Base-by-base conservation (phyloP, 1,139 yeast species). In the Hyphopichia burtonii region DNA sequence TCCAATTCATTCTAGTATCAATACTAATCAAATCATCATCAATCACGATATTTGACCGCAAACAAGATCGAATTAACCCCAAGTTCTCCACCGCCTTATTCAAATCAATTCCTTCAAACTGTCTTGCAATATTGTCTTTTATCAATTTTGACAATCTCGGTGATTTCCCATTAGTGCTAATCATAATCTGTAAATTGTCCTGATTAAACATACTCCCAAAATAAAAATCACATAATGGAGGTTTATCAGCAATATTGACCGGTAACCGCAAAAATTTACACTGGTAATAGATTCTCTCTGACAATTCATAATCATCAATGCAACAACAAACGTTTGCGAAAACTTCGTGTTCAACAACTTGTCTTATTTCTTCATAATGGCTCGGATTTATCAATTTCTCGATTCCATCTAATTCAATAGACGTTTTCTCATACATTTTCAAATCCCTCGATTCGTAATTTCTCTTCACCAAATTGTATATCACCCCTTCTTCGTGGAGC, bases 181-280 rank as follows among this genome's bases (percentile, higher is more conserved):
- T 84, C 90, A 88, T 84, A 28, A 88, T 76, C 56, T 86, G 95
- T 39, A 88, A 66, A 20, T 83, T 81, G n/a, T 90, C 95, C 47
- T 79, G 80, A 54, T 86, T 76, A 56, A 81, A 82, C 72, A 85
- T 82, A 22, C 91, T 80, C 1, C 96, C 96, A 61, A 87, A 88
- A 65, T 86, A 88, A 59, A 86, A 88, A 59, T 88, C 96, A 65
- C 96, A 88, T 47, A 82, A 66, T 14, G 79, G 77, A 2, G 96
- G 96, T 48, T 86, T 86, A 59, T 88, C 96, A 2, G 96, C 96
- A 35, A 87, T 84, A 58, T 88, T 88, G 30, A 86, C 90, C 15
- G 88, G 87, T 40, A 87, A 61, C 14, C 80, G 65, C 10, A 69
- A 55, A 36, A 60, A 55, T 47, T 83, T 82, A 53, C 87, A 80